These are phyloP conservation scores for Aspergillus clavatus DNA, from an alignment of 2,329 filamentous ascomycete genomes.

Conservation along the genomic window DNA sequence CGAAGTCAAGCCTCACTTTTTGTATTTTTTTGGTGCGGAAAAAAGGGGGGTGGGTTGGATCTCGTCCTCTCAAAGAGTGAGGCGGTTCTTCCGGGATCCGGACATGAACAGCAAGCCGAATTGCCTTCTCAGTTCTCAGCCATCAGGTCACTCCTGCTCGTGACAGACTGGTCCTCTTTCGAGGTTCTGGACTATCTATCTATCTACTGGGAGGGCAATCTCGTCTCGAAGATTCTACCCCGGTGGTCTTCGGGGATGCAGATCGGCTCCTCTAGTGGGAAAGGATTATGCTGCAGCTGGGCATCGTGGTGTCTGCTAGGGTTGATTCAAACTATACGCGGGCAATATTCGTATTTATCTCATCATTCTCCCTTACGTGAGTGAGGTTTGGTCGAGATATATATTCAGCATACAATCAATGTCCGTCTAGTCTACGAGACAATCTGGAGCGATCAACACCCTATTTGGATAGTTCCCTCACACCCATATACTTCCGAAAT, in stretches of 20 bases:
- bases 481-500: background rate
- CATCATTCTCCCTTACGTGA: background rate
- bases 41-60: constrained; percentile 27
- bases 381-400: background rate
- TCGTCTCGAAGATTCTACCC: constrained; percentile 4
- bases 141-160: constrained; percentile 6
- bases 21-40: constrained; percentile 14
- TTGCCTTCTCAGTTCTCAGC: constrained; percentile 5
- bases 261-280: constrained; percentile 10
- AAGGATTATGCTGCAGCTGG: constrained; percentile 4
- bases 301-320: constrained; percentile 6
- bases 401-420: background rate
- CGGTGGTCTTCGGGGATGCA: constrained; percentile 7
- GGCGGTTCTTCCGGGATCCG: constrained; percentile 26
- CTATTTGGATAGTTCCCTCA: background rate
- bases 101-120: constrained; percentile 15
- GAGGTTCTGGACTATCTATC: constrained; percentile 5
- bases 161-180: constrained; percentile 5
- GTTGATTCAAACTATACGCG: constrained; percentile 1
- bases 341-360: background rate
- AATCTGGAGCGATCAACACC: background rate
- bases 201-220: constrained; percentile 9
- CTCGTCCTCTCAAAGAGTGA: constrained; percentile 29
- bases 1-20: constrained; percentile 23
- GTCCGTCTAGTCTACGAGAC: no score